Percentiles rank a stretch among this genome's conserved stretches.
Conservation (phyloP, 2,329 filamentous ascomycete genomes). For the Hirsutella minnesotensis region DNA sequence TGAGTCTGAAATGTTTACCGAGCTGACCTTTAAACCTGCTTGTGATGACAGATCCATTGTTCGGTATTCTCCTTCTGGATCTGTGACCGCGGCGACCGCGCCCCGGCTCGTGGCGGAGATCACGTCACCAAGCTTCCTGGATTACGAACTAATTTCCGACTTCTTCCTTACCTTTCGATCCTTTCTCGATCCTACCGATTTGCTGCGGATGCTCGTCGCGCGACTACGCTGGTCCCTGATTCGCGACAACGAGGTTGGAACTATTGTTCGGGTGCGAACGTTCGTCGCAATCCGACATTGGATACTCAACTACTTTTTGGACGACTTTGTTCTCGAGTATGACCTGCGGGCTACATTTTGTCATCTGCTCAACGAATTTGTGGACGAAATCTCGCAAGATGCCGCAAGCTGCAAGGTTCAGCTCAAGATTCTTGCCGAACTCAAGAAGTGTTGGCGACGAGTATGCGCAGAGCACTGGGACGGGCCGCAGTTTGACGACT, state of each 20-base stretch:
- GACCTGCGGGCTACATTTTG: conserved; percentile 69
- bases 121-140: conserved; percentile 87
- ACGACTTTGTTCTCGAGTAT: conserved; percentile 78
- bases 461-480: conserved; percentile 90
- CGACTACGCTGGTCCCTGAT: conserved; percentile 78
- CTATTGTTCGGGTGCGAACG: conserved; percentile 87
- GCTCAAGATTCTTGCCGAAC: conserved; percentile 78
- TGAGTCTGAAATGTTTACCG: conserved; percentile 71
- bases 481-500: conserved; percentile 51
- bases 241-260: conserved; percentile 69
- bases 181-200: conserved; percentile 65
- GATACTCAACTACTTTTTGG: conserved; percentile 95
- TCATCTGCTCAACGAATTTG: conserved; percentile 60
- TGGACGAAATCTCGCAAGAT: conserved; percentile 40
- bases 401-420: conserved; percentile 36
- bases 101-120: conserved; percentile 90
- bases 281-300: conserved; percentile 94
- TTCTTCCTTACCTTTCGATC: conserved; percentile 93
- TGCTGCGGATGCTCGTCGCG: conserved; percentile 75
- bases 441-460: conserved; percentile 95
- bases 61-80: conserved; percentile 61
- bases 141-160: conserved; percentile 93
- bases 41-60: conserved; percentile 73
- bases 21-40: conserved; percentile 64
- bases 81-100: conserved; percentile 82